Evolutionary conservation across 768 basidiomycete genomes (phyloP).

Genomic region (Hericium rajendrae): DNA sequence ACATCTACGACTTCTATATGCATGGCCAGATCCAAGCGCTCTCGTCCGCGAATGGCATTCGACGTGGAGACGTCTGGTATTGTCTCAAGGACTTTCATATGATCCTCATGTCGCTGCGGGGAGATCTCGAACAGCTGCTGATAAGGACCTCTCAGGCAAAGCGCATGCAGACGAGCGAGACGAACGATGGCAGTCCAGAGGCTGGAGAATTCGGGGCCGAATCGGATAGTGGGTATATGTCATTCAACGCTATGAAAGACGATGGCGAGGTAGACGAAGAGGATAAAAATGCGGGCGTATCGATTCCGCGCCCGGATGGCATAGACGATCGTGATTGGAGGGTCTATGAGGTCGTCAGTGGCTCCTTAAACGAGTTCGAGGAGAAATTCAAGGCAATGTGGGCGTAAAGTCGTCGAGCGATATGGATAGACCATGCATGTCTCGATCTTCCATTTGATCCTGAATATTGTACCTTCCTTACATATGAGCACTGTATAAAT

Average conservation of each 20-base stretch:
- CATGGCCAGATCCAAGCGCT: conserved; percentile 51
- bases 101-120: conserved; percentile 38
- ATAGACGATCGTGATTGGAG: conserved; percentile 42
- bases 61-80: conserved; percentile 60
- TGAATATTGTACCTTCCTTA: too few relatives aligned
- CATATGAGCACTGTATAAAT: too few relatives aligned
- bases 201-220: not conserved
- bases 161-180: conserved; percentile 5
- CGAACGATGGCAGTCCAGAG: conserved; percentile 12
- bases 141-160: conserved; percentile 16
- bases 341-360: conserved; percentile 41
- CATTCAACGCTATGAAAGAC: conserved; percentile 21
- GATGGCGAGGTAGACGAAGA: conserved; percentile 14
- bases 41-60: conserved; percentile 43
- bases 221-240: conserved; percentile 27
- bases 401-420: conserved; percentile 14
- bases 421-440: too few relatives aligned
- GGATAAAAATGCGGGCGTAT: conserved; percentile 16
- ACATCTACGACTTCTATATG: conserved; percentile 57
- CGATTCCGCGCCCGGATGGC: conserved; percentile 25
- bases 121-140: conserved; percentile 39
- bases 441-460: too few relatives aligned
- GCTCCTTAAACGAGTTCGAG: conserved; percentile 38
- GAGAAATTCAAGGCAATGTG: conserved; percentile 56
- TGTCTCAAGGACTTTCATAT: conserved; percentile 48